Base-by-base conservation (phyloP, 1,284 basidiomycete species). In the Grifola frondosa region DNA sequence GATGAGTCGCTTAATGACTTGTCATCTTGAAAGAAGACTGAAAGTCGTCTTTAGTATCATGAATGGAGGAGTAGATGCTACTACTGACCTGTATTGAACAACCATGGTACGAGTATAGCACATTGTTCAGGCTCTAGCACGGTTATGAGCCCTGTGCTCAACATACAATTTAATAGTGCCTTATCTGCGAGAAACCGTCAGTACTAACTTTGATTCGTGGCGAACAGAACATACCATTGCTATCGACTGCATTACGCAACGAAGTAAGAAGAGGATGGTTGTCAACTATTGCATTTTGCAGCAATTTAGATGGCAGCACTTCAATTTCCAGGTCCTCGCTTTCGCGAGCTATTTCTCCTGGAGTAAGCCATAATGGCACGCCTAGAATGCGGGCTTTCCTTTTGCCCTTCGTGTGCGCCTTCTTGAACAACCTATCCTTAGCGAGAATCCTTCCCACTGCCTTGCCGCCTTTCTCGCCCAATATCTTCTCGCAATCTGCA, bases 391-490 rank as follows among this genome's bases (percentile, higher is more conserved):
- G 75, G 9, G 79, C 52, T 15, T 65, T 57, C 33, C 76, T 59
- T 5, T 73, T 76, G 4, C 60, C 49, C 6, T 56, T 45, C 12
- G 50, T 52, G 48, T 47, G 25, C 47, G 33, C 63, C 56, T 48
- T 56, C 52, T 53, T 59, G 54, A 49, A 50, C 28, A 50, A 51
- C 30, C 62, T 58, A 53, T 78, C 67, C 5, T 55, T 59, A 38
- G 59, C 55, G 37, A 77, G 48, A 33, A 77, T 75, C 52, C 64
- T 64, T 33, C 59, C 60, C 13, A 77, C 66, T 8, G 64, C 66
- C 42, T 73, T 65, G 6, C 69, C 72, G 12, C 62, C 63, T 43
- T 73, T 64, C 23, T 65, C 60, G 4, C 72, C 75, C 21, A 77
- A 63, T 19, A 77, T 54, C 40, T 65, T 60, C 45, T 67, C 52